phyloP scores from a whole-genome alignment of 2,329 filamentous ascomycete genomes.

The Penicillium brevicompactum region DNA sequence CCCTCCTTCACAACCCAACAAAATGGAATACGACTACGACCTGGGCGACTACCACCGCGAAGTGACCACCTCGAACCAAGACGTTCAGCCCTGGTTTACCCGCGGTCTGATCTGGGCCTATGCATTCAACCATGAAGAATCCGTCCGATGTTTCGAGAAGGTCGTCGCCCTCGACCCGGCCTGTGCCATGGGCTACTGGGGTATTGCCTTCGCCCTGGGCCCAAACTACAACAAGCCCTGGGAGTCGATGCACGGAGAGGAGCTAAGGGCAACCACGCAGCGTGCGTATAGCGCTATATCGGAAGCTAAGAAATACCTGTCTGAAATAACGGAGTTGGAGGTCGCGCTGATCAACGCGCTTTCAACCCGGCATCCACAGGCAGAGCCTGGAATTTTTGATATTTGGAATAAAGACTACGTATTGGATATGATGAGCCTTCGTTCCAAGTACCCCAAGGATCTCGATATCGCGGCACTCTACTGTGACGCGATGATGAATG shows the following conservation, averaged over 20 bases:
- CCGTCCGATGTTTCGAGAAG: conserved; percentile 36
- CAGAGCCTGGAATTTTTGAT: conserved; percentile 52
- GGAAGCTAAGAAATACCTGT: conserved; percentile 46
- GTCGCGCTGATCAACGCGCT: conserved; percentile 66
- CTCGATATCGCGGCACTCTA: conserved; percentile 66
- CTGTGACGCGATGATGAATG: conserved; percentile 67
- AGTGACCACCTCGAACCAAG: conserved; percentile 29
- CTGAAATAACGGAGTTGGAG: conserved; percentile 55
- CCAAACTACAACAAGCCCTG: conserved; percentile 81
- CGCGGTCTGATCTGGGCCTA: conserved; percentile 43
- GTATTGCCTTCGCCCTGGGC: conserved; percentile 63
- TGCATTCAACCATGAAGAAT: conserved; percentile 44
- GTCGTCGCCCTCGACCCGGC: conserved; percentile 32
- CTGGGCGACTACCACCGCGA: conserved; percentile 40
- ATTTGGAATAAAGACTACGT: conserved; percentile 64
- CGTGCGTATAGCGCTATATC: conserved; percentile 49
- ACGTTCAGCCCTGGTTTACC: conserved; percentile 42
- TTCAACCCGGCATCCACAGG: conserved; percentile 60
- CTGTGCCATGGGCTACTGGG: conserved; percentile 44
- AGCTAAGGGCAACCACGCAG: conserved; percentile 45
- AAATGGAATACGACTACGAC: conserved; percentile 37
- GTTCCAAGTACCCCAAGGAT: conserved; percentile 55
- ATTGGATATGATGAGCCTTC: conserved; percentile 60
- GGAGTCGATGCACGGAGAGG: conserved; percentile 66
- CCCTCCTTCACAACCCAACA: conserved; percentile 3